These are phyloP conservation scores for Pulchroboletus neoregius DNA, from an alignment of 1,284 basidiomycete genomes.

Conservation along the genomic window DNA sequence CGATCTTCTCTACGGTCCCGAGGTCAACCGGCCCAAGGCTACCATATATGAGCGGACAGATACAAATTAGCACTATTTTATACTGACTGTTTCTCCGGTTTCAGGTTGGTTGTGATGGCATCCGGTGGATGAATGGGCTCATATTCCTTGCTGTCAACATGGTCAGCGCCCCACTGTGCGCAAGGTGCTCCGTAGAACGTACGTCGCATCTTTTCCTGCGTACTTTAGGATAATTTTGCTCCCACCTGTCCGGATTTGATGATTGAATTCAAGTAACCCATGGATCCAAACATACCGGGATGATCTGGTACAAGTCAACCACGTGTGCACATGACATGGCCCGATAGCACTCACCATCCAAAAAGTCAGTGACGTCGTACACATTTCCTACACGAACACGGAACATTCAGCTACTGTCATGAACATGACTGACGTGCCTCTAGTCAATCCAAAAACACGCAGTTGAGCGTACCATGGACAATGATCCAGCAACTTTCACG, in stretches of 20 bases:
- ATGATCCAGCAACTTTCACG: constrained; percentile 86
- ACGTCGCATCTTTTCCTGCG: constrained; percentile 76
- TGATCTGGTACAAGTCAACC: constrained; percentile 46
- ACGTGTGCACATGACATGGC: constrained; percentile 5
- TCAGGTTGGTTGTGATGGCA: constrained; percentile 79
- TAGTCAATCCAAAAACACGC: not conserved
- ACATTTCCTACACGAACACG: constrained; percentile 45
- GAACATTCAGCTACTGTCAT: constrained; percentile 4
- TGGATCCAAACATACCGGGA: constrained; percentile 44
- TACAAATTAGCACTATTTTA: too few relatives aligned
- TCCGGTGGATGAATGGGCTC: constrained; percentile 88
- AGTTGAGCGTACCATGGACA: constrained; percentile 60
- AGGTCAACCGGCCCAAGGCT: constrained; percentile 71
- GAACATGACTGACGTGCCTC: not conserved
- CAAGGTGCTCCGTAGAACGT: constrained; percentile 15
- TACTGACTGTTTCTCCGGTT: constrained; percentile 69
- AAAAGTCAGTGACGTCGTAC: constrained; percentile 77
- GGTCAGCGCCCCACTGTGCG: not conserved
- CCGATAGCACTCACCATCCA: constrained; percentile 44
- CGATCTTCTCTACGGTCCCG: constrained; percentile 53
- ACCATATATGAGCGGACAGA: constrained; percentile 7
- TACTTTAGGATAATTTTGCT: constrained; percentile 67
- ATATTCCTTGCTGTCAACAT: constrained; percentile 48
- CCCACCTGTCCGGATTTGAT: constrained; percentile 40
- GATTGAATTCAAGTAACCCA: not conserved